Conservation (phyloP, 768 basidiomycete genomes). For the Mycena floridula region DNA sequence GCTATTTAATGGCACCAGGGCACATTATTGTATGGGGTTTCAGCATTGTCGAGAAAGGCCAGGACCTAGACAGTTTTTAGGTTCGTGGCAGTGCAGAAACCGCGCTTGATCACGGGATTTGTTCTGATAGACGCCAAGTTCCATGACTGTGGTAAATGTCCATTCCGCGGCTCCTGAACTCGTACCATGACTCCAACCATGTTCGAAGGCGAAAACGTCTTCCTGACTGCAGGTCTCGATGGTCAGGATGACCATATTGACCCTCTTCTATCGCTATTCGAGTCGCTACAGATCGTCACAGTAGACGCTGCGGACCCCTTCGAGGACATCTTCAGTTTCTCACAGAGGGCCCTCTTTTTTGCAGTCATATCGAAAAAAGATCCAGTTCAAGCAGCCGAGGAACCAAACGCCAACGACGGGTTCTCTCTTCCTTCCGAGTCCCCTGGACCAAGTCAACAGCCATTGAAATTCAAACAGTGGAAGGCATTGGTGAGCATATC, state of each 20-base stretch:
- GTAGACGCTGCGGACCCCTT: constrained; percentile 29
- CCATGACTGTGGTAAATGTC: too few species aligned
- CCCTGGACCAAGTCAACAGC: background rate
- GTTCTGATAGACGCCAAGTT: too few species aligned
- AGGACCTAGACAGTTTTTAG: too few species aligned
- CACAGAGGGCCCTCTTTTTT: constrained; percentile 29
- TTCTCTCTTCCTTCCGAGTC: background rate
- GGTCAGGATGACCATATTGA: constrained; percentile 36
- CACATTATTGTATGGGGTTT: too few species aligned
- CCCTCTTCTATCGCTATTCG: constrained; percentile 20
- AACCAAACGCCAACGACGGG: background rate
- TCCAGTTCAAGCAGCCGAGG: background rate
- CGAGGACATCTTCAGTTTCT: constrained; percentile 36
- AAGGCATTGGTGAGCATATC: background rate
- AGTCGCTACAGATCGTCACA: constrained; percentile 33
- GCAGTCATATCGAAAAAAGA: constrained; percentile 26
- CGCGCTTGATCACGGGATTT: too few species aligned
- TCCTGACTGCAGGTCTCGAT: too few species aligned
- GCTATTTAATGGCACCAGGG: too few species aligned
- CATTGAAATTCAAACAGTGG: background rate
- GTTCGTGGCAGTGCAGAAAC: too few species aligned
- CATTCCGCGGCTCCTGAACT: too few species aligned
- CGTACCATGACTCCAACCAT: too few species aligned
- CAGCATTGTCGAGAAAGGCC: too few species aligned
- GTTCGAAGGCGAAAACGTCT: too few species aligned